These are phyloP conservation scores for Podospora appendiculata DNA, from an alignment of 495 filamentous ascomycete species.

Conservation along the genomic window DNA sequence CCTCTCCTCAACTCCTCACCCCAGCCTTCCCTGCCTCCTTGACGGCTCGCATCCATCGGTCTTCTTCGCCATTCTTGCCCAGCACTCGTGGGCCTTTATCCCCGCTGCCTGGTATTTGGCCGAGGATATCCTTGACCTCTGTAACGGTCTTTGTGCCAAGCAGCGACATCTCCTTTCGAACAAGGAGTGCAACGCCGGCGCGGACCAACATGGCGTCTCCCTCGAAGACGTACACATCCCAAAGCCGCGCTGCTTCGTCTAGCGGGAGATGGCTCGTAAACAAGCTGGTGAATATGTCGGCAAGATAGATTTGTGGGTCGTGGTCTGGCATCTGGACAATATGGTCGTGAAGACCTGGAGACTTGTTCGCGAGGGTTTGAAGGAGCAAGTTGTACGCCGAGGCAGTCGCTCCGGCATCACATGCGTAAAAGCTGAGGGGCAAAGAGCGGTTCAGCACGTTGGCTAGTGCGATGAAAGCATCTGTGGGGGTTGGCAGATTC, in stretches of 20 bases:
- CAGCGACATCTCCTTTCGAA: constrained; percentile 34
- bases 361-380: constrained; percentile 64
- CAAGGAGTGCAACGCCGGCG: constrained; percentile 64
- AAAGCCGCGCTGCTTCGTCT: constrained; percentile 70
- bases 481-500: constrained; percentile 61
- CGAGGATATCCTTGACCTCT: constrained; percentile 26
- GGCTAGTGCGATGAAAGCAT: constrained; percentile 75
- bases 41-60: constrained; percentile 28
- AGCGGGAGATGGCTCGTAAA: constrained; percentile 51
- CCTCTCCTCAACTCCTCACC: neutral
- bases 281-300: constrained; percentile 42
- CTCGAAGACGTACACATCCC: constrained; percentile 94
- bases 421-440: constrained; percentile 78
- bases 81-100: constrained; percentile 13
- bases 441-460: constrained; percentile 86
- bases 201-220: constrained; percentile 77
- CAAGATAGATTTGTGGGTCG: constrained; percentile 43
- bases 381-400: constrained; percentile 67
- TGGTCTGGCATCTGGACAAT: constrained; percentile 42
- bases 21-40: constrained; percentile 24
- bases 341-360: constrained; percentile 60
- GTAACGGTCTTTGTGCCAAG: constrained; percentile 23
- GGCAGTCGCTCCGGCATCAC: constrained; percentile 62
- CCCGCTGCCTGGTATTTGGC: neutral
- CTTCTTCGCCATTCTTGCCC: constrained; percentile 25